Evolutionary conservation across 108 stramenopile species (phyloP).

Genomic region (Nitzschia putrida): DNA sequence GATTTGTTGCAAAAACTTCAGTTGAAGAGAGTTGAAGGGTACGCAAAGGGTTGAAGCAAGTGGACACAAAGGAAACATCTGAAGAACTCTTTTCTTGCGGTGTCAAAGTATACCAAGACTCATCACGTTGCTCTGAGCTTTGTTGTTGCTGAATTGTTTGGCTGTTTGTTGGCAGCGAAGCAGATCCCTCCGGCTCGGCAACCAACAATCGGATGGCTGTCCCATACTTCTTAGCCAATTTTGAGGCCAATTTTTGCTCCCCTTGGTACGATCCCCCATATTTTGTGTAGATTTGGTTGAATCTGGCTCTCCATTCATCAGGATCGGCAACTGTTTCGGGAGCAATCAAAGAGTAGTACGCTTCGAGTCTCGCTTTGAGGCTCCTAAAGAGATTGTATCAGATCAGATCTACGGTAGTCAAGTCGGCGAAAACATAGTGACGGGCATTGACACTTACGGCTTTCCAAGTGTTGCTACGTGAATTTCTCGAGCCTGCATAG

Average conservation of each 20-base stretch:
- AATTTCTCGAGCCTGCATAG: too few species aligned
- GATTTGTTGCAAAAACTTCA: slow-evolving; percentile 41
- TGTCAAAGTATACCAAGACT: slow-evolving; percentile 51
- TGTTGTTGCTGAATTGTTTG: not conserved
- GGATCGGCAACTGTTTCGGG: slow-evolving; percentile 57
- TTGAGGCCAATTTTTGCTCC: slow-evolving; percentile 61
- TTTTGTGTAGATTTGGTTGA: slow-evolving; percentile 71
- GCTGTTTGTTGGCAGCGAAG: slow-evolving; percentile 1
- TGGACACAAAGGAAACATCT: slow-evolving; percentile 57
- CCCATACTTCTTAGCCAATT: slow-evolving; percentile 81
- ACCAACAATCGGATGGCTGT: slow-evolving; percentile 54
- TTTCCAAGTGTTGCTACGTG: slow-evolving; percentile 4
- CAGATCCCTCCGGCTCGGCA: slow-evolving; percentile 27
- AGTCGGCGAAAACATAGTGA: not conserved
- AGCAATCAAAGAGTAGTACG: slow-evolving; percentile 76
- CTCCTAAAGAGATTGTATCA: not conserved
- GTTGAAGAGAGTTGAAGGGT: slow-evolving; percentile 39
- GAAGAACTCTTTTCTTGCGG: slow-evolving; percentile 47
- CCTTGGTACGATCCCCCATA: slow-evolving; percentile 76
- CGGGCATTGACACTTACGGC: slow-evolving; percentile 7
- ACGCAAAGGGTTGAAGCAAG: slow-evolving; percentile 66
- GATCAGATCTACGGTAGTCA: not conserved
- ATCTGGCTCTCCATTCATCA: slow-evolving; percentile 59
- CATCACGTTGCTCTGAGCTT: slow-evolving; percentile 35
- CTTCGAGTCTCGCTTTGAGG: slow-evolving; percentile 75